Base-by-base conservation (phyloP, 768 basidiomycete genomes). In the Pulveroboletus sp. region DNA sequence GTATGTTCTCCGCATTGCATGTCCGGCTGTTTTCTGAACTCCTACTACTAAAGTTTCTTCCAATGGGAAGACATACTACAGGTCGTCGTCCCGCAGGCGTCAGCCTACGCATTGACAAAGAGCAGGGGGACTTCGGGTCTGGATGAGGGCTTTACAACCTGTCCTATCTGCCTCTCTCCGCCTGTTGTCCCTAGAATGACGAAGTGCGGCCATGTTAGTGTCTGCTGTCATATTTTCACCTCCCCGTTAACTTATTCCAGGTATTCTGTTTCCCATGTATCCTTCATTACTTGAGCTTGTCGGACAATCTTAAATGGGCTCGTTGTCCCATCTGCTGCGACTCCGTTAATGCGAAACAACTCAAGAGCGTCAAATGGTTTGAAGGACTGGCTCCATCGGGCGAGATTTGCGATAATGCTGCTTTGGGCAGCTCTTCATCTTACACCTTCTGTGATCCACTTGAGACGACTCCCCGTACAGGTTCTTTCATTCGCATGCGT, bases 321-420 rank as follows among this genome's bases (percentile, higher is more conserved):
- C 85, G 87, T 48, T 98, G 96, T 65, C 96, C 96, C 4, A 93
- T 99, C 43, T 99, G 96, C 68, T 90, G 87, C 61, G 96, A 98
- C 72, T 88, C 93, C 11, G 78, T 99, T 39, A 85, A 87, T 68
- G 88, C 88, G 68, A 81, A 80, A 53, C 90, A 94, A 67, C 82
- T 98, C 56, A 97, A 96, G 75, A 81, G 79, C 48, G 94, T 98
- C 65, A 91, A 88, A 62, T 98, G 92, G 87, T 84, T 83, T 57
- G 84, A 89, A 53, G 79, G 78, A 18, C 73, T 73, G 3, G 37
- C 60, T 21, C 63, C 62, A 7, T 39, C 54, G 2, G 69, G 71
- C 9, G 71, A 70, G 13, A 66, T 61, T n/a, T 58, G 57, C 15
- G 51, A 61, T 30, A 57, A 48, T 24, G 28, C 39, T 40, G 6